Conservation (phyloP, 2,329 filamentous ascomycete species). For the Apiospora kogelbergensis region DNA sequence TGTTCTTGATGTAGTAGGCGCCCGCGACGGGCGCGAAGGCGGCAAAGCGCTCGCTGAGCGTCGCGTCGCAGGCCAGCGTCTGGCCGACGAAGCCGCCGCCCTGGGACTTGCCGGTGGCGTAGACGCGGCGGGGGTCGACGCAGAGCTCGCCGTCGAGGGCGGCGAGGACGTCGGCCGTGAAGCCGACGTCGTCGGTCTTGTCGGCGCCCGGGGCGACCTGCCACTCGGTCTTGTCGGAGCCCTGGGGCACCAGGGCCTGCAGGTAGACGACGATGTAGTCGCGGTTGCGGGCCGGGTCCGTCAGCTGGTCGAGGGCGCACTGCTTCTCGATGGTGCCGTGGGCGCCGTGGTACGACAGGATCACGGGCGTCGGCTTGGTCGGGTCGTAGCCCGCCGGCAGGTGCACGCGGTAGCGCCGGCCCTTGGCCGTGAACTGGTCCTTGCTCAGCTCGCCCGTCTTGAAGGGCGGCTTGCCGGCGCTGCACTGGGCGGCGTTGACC, state of each 20-base stretch:
- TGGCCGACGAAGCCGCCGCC: conserved; percentile 17
- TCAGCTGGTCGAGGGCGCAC: conserved; percentile 20
- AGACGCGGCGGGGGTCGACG: conserved; percentile 18
- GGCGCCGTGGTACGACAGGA: conserved; percentile 27
- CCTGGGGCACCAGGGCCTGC: conserved; percentile 17
- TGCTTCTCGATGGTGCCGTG: conserved; percentile 21
- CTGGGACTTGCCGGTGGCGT: conserved; percentile 19
- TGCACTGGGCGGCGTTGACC: not conserved
- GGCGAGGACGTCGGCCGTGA: conserved; percentile 17
- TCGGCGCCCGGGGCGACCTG: conserved; percentile 15
- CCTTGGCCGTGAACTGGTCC: conserved; percentile 18
- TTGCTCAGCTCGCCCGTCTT: conserved; percentile 4
- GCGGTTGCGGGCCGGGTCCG: conserved; percentile 20
- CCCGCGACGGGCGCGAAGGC: conserved; percentile 19
- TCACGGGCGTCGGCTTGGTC: conserved; percentile 20
- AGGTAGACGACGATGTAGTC: conserved; percentile 26
- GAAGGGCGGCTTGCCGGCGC: not conserved
- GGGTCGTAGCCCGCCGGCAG: conserved; percentile 21
- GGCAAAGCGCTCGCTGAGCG: conserved; percentile 11
- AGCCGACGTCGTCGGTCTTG: conserved; percentile 14
- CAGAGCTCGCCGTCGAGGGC: conserved; percentile 19
- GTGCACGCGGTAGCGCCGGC: conserved; percentile 23
- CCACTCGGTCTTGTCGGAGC: conserved; percentile 12
- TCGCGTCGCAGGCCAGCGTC: conserved; percentile 14
- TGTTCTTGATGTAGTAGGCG: conserved; percentile 15